These are phyloP conservation scores for Exophiala spinifera DNA, from an alignment of 2,329 filamentous ascomycete species.

Conservation along the genomic window DNA sequence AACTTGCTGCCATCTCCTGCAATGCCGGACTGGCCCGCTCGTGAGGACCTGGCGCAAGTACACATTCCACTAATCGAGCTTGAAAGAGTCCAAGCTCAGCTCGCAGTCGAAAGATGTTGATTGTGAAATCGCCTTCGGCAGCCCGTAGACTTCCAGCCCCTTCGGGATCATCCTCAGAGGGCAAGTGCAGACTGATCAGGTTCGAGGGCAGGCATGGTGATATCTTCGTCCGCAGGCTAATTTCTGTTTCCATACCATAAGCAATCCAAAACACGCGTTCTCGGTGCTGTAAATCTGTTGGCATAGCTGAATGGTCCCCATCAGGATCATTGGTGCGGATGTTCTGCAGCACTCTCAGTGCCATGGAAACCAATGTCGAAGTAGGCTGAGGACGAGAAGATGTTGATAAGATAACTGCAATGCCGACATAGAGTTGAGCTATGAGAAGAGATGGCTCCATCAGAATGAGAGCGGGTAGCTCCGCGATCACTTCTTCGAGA, in stretches of 20 bases:
- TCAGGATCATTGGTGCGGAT: slow-evolving; percentile 12
- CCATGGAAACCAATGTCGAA: slow-evolving; percentile 83
- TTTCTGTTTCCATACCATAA: slow-evolving; percentile 67
- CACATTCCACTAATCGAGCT: slow-evolving; percentile 14
- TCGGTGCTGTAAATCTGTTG: slow-evolving; percentile 86
- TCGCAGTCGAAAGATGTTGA: slow-evolving; percentile 90
- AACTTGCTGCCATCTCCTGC: slow-evolving; percentile 5
- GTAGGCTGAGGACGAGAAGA: slow-evolving; percentile 94
- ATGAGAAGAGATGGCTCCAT: slow-evolving; percentile 90
- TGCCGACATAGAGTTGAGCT: slow-evolving; percentile 90
- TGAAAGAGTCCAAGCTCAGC: slow-evolving; percentile 68
- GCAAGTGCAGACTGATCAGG: slow-evolving; percentile 89
- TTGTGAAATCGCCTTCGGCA: slow-evolving; percentile 79
- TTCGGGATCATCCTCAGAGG: slow-evolving; percentile 81
- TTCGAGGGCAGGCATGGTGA: slow-evolving; percentile 7
- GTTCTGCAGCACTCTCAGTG: slow-evolving; percentile 68
- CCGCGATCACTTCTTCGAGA: slow-evolving; percentile 93
- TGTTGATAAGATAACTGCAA: slow-evolving; percentile 89
- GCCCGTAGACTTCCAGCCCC: slow-evolving; percentile 91
- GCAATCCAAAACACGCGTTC: slow-evolving; percentile 74
- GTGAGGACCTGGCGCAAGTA: neutral
- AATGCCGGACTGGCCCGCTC: neutral
- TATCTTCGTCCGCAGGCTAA: slow-evolving; percentile 12
- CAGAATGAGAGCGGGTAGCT: slow-evolving; percentile 87
- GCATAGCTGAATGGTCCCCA: slow-evolving; percentile 75